A percentile compares a stretch with the other conserved stretches of the same genome.
These are phyloP conservation scores for Gaultheria prostrata DNA, from an alignment of 148 eudicot genomes.

Conservation along the genomic window DNA sequence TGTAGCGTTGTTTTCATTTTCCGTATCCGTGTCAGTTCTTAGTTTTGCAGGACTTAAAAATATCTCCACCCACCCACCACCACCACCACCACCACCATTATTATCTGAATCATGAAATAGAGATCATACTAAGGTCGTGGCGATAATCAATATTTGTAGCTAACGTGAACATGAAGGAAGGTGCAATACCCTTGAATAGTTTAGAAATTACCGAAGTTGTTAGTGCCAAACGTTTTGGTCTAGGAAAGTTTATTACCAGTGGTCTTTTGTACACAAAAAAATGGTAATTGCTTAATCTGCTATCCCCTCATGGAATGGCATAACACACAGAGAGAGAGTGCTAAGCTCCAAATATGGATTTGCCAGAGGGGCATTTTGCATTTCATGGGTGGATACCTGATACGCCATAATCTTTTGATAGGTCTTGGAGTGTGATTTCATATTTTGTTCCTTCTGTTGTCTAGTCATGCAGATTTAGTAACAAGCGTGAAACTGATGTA, in stretches of 20 bases:
- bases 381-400: not conserved
- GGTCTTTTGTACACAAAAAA: not conserved
- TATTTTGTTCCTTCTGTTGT: not conserved
- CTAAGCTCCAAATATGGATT: not conserved
- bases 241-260: not conserved
- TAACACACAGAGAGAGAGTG: not conserved
- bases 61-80: no score
- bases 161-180: not conserved
- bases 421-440: not conserved
- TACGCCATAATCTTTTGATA: not conserved
- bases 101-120: not conserved
- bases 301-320: not conserved
- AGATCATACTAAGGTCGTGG: not conserved
- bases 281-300: not conserved
- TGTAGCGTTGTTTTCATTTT: no score
- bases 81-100: no score
- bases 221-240: not conserved
- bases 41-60: no score
- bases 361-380: not conserved
- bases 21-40: no score
- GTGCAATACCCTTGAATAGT: not conserved
- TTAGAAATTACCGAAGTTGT: not conserved
- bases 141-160: not conserved
- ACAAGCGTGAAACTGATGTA: not conserved
- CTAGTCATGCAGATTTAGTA: not conserved